phyloP scores from a whole-genome alignment of 2,329 filamentous ascomycete species.

The Talaromyces marneffei region DNA sequence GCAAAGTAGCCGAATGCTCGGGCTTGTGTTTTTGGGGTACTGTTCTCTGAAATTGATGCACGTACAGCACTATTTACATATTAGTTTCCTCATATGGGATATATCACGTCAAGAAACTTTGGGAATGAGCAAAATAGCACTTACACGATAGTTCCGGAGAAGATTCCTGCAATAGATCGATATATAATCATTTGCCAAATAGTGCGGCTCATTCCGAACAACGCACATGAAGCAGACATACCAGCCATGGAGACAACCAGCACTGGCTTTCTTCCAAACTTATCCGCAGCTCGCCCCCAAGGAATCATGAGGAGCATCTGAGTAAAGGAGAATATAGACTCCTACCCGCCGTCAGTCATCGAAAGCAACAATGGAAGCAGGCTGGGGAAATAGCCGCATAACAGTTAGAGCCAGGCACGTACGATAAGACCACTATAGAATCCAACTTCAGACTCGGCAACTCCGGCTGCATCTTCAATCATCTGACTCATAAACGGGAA shows the following conservation, averaged over 20 bases:
- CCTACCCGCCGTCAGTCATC: constrained; percentile 22
- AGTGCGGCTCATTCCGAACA: constrained; percentile 63
- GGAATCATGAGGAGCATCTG: constrained; percentile 73
- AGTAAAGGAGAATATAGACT: constrained; percentile 63
- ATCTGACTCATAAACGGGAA: constrained; percentile 76
- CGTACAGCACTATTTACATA: constrained; percentile 52
- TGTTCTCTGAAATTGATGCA: constrained; percentile 70
- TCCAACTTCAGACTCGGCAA: constrained; percentile 62
- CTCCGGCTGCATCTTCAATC: constrained; percentile 60
- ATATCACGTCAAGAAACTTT: not conserved
- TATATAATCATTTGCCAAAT: constrained; percentile 72
- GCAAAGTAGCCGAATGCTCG: constrained; percentile 70
- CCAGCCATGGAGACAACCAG: constrained; percentile 63
- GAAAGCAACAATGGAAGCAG: not conserved
- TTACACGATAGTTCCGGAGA: constrained; percentile 63
- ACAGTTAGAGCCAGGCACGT: constrained; percentile 29
- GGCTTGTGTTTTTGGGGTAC: constrained; percentile 64
- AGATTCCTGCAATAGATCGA: constrained; percentile 65
- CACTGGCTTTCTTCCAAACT: constrained; percentile 65
- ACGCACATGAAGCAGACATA: constrained; percentile 52
- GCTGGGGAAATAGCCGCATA: no score
- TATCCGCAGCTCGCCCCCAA: constrained; percentile 65
- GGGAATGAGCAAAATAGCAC: constrained; percentile 6
- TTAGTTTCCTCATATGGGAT: not conserved
- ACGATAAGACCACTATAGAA: constrained; percentile 76